Evolutionary conservation across 140 eudicot genomes (phyloP).

Genomic region (Erigeron philadelphicus): DNA sequence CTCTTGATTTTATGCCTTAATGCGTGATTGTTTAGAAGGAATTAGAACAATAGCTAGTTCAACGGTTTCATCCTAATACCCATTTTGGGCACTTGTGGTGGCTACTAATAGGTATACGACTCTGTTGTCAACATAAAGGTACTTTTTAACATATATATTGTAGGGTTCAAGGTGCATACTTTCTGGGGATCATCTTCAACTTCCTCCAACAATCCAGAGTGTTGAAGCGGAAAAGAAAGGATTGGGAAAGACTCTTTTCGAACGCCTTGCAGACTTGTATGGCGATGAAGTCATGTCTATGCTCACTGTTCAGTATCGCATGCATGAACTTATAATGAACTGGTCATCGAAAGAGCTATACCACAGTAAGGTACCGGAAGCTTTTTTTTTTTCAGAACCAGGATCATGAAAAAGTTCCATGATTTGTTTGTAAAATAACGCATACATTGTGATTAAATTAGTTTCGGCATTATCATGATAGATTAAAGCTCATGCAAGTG

Average conservation of each 20-base stretch:
- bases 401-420: background rate
- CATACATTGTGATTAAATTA: background rate
- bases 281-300: slow-evolving; percentile 79
- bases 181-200: slow-evolving; percentile 96
- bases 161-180: slow-evolving; percentile 92
- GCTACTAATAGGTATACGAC: too few relatives aligned
- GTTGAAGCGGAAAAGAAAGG: slow-evolving; percentile 95
- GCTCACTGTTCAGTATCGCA: slow-evolving; percentile 96
- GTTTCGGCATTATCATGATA: slow-evolving; percentile 28
- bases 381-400: background rate
- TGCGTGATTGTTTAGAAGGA: too few relatives aligned
- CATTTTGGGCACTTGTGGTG: too few relatives aligned
- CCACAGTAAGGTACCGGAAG: slow-evolving; percentile 60
- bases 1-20: too few relatives aligned
- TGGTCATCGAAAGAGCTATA: slow-evolving; percentile 96
- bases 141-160: background rate
- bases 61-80: too few relatives aligned
- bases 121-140: too few relatives aligned
- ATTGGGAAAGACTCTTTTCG: slow-evolving; percentile 83
- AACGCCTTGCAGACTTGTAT: slow-evolving; percentile 80
- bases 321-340: slow-evolving; percentile 88
- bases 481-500: slow-evolving; percentile 92
- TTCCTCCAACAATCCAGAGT: slow-evolving; percentile 96
- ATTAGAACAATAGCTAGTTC: too few relatives aligned
- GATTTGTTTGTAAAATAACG: background rate